Evolutionary conservation across 768 basidiomycete species (phyloP).

Genomic region (Bullera alba): DNA sequence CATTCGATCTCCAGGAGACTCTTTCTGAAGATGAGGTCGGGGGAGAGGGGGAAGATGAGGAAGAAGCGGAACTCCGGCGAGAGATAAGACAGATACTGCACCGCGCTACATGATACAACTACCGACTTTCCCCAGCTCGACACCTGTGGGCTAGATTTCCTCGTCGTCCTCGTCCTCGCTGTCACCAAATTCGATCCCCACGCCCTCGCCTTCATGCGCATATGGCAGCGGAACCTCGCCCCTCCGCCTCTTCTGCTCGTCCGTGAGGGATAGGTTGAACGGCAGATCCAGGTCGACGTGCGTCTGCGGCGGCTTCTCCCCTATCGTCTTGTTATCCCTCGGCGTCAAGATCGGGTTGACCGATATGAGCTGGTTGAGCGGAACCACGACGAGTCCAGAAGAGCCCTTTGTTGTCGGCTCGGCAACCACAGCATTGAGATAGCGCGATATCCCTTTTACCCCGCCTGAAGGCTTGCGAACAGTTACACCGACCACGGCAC

Average conservation of each 20-base stretch:
- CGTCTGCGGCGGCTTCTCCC: conserved; percentile 14
- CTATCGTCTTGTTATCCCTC: conserved; percentile 52
- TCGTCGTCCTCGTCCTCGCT: conserved; percentile 24
- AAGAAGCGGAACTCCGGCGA: too few relatives aligned
- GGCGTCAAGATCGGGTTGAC: conserved; percentile 17
- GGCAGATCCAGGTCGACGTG: conserved; percentile 66
- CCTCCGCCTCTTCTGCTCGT: conserved; percentile 69
- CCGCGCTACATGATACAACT: too few relatives aligned
- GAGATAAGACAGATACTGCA: too few relatives aligned
- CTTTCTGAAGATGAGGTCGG: too few relatives aligned
- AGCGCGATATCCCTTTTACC: conserved; percentile 38
- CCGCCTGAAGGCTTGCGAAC: conserved; percentile 40
- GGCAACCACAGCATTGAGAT: conserved; percentile 17
- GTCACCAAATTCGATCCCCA: conserved; percentile 28
- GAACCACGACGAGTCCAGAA: not conserved
- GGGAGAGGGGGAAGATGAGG: too few relatives aligned
- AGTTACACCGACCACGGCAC: conserved; percentile 59
- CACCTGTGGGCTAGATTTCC: conserved; percentile 15
- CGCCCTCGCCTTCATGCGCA: conserved; percentile 64
- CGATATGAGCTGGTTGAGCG: conserved; percentile 5
- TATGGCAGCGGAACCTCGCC: conserved; percentile 84
- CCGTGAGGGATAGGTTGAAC: conserved; percentile 81
- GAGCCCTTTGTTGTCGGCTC: not conserved
- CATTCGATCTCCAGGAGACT: too few relatives aligned
- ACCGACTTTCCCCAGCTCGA: too few relatives aligned